Evolutionary conservation across 2,329 filamentous ascomycete genomes (phyloP).

Genomic region (Ophiostoma himal-ulmi): DNA sequence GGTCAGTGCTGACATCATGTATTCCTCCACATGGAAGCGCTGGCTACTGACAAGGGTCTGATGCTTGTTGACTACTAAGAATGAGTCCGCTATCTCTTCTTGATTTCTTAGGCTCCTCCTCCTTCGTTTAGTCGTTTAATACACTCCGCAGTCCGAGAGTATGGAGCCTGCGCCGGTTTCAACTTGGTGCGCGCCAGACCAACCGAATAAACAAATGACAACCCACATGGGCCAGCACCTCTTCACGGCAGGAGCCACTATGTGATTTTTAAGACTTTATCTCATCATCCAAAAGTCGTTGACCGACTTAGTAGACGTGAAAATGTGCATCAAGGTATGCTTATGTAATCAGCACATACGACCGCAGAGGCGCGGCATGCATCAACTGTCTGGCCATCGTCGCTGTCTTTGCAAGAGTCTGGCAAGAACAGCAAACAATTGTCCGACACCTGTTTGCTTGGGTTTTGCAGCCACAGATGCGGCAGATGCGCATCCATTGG

Average conservation of each 20-base stretch:
- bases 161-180: not conserved
- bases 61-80: not conserved
- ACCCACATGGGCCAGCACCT: not conserved
- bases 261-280: not conserved
- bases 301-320: not conserved
- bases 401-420: no score
- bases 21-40: constrained; percentile 3
- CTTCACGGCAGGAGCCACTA: not conserved
- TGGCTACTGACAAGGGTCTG: not conserved
- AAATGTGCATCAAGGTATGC: not conserved
- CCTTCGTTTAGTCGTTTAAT: not conserved
- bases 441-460: not conserved
- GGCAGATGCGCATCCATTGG: constrained; percentile 18
- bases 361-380: not conserved
- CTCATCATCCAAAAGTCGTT: not conserved
- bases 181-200: not conserved
- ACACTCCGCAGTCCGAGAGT: not conserved
- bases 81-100: not conserved
- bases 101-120: not conserved
- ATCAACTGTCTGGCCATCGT: not conserved
- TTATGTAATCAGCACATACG: not conserved
- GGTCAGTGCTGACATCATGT: not conserved
- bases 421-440: not conserved
- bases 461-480: not conserved
- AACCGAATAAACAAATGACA: not conserved